Evolutionary conservation across 768 basidiomycete species (phyloP).

Genomic region (Cystofilobasidium capitatum): DNA sequence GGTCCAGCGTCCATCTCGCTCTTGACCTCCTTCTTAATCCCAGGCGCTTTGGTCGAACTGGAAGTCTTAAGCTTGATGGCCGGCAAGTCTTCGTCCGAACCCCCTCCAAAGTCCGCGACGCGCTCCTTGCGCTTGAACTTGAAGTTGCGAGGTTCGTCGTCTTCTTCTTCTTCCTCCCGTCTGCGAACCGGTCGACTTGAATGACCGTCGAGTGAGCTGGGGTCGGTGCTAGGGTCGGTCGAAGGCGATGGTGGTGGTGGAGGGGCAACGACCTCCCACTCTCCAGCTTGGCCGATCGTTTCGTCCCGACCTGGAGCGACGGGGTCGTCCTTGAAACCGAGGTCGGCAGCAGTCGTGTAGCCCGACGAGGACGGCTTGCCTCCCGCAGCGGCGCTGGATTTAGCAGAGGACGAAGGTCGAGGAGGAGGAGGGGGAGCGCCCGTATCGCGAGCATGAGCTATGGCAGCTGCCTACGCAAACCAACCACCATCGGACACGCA

Average conservation of each 20-base stretch:
- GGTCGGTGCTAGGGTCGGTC: conserved; percentile 8
- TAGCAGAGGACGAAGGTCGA: conserved; percentile 14
- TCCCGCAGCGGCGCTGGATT: conserved; percentile 28
- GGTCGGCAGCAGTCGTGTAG: conserved; percentile 73
- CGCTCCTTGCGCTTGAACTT: conserved; percentile 28
- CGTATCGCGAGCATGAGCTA: conserved; percentile 42
- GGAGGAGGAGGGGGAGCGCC: conserved; percentile 40
- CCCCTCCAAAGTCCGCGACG: conserved; percentile 34
- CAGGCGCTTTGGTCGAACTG: neutral
- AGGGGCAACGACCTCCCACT: conserved; percentile 61
- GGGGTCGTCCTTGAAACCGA: conserved; percentile 32
- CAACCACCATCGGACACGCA: neutral
- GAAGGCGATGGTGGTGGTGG: conserved; percentile 34
- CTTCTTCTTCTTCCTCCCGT: conserved; percentile 28
- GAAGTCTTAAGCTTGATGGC: conserved; percentile 35
- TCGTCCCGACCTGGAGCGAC: conserved; percentile 23
- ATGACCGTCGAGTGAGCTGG: conserved; percentile 15
- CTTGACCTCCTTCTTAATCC: conserved; percentile 52
- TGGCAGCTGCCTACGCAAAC: conserved; percentile 61
- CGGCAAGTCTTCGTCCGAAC: conserved; percentile 69
- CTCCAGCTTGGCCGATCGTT: conserved; percentile 61
- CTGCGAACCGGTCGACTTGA: conserved; percentile 1
- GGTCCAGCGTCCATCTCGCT: conserved; percentile 39
- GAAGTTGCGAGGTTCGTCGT: conserved; percentile 25
- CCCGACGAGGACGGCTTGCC: conserved; percentile 50